Evolutionary conservation across 495 filamentous ascomycete genomes (phyloP).

Genomic region (Penicillium canescens): DNA sequence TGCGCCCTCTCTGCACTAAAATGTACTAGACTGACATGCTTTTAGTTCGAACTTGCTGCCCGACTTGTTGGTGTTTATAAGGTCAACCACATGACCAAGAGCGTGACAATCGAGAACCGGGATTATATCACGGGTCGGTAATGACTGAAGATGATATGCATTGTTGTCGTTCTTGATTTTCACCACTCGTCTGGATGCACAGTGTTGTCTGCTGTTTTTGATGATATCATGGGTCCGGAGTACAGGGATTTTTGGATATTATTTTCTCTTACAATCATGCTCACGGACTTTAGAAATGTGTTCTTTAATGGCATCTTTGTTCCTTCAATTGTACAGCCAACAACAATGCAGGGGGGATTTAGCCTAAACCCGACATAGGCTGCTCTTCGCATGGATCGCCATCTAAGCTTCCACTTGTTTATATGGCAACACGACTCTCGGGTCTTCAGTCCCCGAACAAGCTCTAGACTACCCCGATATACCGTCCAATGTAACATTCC

Average conservation of each 20-base stretch:
- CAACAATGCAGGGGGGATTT: too few relatives aligned
- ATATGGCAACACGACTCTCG: constrained; percentile 2
- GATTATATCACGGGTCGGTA: constrained; percentile 68
- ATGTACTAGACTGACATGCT: constrained; percentile 11
- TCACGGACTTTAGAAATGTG: constrained; percentile 1
- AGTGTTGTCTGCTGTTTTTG: constrained; percentile 21
- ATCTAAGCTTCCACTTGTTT: constrained; percentile 3
- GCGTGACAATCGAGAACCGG: constrained; percentile 89
- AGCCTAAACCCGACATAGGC: too few relatives aligned
- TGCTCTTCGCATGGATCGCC: constrained; percentile 5
- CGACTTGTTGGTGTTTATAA: constrained; percentile 96
- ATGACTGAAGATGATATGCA: constrained; percentile 19
- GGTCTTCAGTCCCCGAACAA: not conserved
- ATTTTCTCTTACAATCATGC: constrained; percentile 3
- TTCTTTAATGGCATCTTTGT: not conserved
- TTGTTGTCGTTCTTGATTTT: constrained; percentile 9
- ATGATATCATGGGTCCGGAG: constrained; percentile 33
- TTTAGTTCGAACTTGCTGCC: constrained; percentile 84
- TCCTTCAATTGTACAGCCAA: too few relatives aligned
- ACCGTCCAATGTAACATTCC: constrained; percentile 10
- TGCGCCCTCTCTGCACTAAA: not conserved
- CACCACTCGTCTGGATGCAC: constrained; percentile 21
- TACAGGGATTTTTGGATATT: constrained; percentile 20
- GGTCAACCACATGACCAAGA: constrained; percentile 99
- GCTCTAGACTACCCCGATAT: not conserved